phyloP scores from a whole-genome alignment of 345 rosid genomes.

The Zanthoxylum bungeanum region DNA sequence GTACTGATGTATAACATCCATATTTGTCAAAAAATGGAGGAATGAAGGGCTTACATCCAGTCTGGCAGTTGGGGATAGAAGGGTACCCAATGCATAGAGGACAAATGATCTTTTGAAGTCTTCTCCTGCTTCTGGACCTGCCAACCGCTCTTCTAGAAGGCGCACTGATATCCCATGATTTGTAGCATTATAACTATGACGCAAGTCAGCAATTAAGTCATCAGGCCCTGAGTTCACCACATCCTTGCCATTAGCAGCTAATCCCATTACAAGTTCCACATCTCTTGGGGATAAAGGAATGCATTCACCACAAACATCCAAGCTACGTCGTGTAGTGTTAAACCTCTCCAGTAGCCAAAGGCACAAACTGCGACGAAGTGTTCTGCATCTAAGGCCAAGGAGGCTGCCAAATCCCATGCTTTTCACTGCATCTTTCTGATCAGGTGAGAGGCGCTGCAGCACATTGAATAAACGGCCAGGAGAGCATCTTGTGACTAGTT shows the following conservation, averaged over 20 bases:
- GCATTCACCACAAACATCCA: constrained; percentile 39
- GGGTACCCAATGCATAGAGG: constrained; percentile 47
- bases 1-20: constrained; percentile 40
- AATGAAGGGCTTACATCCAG: constrained; percentile 50
- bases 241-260: constrained; percentile 47
- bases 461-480: constrained; percentile 48
- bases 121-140: constrained; percentile 42
- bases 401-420: constrained; percentile 49
- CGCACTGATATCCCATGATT: constrained; percentile 49
- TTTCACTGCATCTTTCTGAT: constrained; percentile 37
- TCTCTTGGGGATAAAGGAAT: constrained; percentile 39
- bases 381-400: constrained; percentile 38
- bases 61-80: constrained; percentile 47
- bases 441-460: constrained; percentile 37
- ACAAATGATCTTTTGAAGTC: constrained; percentile 47
- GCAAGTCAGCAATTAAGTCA: constrained; percentile 39
- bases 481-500: constrained; percentile 49
- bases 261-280: constrained; percentile 48
- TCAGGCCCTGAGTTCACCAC: constrained; percentile 49
- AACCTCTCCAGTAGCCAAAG: constrained; percentile 53
- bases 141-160: constrained; percentile 39
- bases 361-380: constrained; percentile 47
- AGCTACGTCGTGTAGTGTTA: constrained; percentile 29
- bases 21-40: constrained; percentile 44
- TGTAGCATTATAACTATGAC: constrained; percentile 41